phyloP scores from a whole-genome alignment of 1,284 basidiomycete species.

The Ceratorhiza oryzae-sativae region DNA sequence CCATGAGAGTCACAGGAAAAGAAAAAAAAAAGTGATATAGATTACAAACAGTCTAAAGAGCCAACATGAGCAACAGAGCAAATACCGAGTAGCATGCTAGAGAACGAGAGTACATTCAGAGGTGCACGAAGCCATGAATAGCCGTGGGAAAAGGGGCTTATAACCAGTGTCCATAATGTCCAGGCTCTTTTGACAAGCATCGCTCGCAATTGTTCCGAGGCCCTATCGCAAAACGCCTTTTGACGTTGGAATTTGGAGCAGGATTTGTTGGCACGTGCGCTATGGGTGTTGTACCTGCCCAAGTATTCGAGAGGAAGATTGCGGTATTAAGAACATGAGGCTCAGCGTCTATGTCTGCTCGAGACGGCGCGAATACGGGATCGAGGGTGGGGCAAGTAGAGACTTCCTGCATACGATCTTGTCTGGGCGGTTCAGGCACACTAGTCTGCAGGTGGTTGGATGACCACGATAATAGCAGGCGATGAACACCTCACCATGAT shows the following conservation, averaged over 20 bases:
- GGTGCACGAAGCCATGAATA: neutral
- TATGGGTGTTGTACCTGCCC: neutral
- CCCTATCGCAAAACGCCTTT: constrained; percentile 32
- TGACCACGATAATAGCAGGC: neutral
- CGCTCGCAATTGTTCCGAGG: constrained; percentile 26
- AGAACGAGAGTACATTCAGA: neutral
- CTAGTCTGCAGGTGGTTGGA: neutral
- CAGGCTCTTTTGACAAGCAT: constrained; percentile 26
- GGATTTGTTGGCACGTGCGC: neutral
- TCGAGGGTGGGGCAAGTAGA: neutral
- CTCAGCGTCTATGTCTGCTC: neutral
- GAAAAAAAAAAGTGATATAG: neutral
- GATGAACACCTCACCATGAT: constrained; percentile 11
- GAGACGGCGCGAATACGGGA: neutral
- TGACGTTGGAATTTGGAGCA: neutral
- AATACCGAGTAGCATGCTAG: neutral
- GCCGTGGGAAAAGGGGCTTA: neutral
- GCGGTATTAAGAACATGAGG: neutral
- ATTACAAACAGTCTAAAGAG: constrained; percentile 5
- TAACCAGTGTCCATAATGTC: constrained; percentile 39
- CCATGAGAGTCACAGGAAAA: neutral
- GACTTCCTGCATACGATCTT: neutral
- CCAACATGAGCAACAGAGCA: neutral
- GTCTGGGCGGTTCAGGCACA: constrained; percentile 8
- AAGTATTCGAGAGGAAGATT: no score